phyloP scores from a whole-genome alignment of 768 basidiomycete species.

The Rhizopogon roseolus region DNA sequence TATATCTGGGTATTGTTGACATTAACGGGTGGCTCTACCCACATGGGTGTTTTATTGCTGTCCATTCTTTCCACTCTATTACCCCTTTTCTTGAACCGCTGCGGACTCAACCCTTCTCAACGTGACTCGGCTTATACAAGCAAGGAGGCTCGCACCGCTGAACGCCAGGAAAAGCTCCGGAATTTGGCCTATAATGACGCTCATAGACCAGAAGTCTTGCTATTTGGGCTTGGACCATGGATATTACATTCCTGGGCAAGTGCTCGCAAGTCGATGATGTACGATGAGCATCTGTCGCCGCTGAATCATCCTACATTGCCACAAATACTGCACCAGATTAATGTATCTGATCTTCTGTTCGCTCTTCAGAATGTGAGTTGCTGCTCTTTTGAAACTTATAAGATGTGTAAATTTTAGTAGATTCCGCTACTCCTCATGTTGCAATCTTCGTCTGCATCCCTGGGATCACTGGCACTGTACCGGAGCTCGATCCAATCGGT shows the following conservation, averaged over 20 bases:
- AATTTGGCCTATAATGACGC: conserved; percentile 69
- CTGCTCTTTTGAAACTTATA: neutral
- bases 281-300: conserved; percentile 43
- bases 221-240: conserved; percentile 86
- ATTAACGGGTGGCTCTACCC: conserved; percentile 49
- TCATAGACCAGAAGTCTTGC: conserved; percentile 74
- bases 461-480: conserved; percentile 81
- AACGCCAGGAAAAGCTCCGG: conserved; percentile 72
- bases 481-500: conserved; percentile 73
- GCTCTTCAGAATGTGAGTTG: conserved; percentile 68
- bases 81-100: conserved; percentile 54
- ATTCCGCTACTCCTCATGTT: conserved; percentile 70
- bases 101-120: conserved; percentile 35
- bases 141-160: conserved; percentile 58
- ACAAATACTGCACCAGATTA: conserved; percentile 47
- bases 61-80: conserved; percentile 58
- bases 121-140: conserved; percentile 43
- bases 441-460: conserved; percentile 65
- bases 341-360: conserved; percentile 58
- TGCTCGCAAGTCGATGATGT: conserved; percentile 55
- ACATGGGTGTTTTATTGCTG: conserved; percentile 52
- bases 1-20: conserved; percentile 67
- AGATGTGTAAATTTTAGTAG: conserved; percentile 33
- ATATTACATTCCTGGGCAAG: conserved; percentile 73
- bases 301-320: conserved; percentile 37